A percentile compares a stretch with the other conserved stretches of the same genome.
These are phyloP conservation scores for Astrephomene gubernaculifera DNA, from an alignment of 139 green algal genomes.

Conservation along the genomic window DNA sequence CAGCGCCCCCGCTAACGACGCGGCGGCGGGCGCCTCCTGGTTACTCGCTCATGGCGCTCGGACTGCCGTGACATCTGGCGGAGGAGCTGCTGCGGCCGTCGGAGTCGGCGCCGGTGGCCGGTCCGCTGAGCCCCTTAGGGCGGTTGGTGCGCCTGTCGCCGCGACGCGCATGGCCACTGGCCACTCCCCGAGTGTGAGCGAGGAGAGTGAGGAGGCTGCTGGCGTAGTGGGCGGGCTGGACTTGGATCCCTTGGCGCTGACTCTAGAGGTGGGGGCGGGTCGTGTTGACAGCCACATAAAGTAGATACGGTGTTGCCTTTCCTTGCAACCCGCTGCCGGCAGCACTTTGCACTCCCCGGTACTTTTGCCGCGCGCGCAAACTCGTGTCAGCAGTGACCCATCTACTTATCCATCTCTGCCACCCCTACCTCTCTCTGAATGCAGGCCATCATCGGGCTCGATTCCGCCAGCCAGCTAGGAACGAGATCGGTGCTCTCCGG, in stretches of 20 bases:
- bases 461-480: conserved; percentile 1
- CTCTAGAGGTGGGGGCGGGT: conserved; percentile 49
- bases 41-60: conserved; percentile 1
- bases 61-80: neutral
- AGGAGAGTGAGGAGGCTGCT: conserved; percentile 41
- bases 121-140: neutral
- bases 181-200: conserved; percentile 28
- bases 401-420: neutral
- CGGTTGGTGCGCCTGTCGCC: neutral
- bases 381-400: too few relatives aligned
- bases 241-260: conserved; percentile 26
- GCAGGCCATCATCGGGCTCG: conserved; percentile 47
- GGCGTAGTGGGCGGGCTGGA: conserved; percentile 4
- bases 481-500: neutral
- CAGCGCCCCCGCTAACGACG: neutral
- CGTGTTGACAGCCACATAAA: too few relatives aligned
- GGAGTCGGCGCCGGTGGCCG: neutral
- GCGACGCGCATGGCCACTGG: neutral
- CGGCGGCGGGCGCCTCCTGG: neutral
- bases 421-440: neutral
- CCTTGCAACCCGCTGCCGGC: too few relatives aligned
- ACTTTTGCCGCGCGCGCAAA: too few relatives aligned
- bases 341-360: too few relatives aligned
- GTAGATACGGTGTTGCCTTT: too few relatives aligned
- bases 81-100: neutral